phyloP scores from a whole-genome alignment of 1,139 yeast genomes.

The Nakaseomyces delphensis region DNA sequence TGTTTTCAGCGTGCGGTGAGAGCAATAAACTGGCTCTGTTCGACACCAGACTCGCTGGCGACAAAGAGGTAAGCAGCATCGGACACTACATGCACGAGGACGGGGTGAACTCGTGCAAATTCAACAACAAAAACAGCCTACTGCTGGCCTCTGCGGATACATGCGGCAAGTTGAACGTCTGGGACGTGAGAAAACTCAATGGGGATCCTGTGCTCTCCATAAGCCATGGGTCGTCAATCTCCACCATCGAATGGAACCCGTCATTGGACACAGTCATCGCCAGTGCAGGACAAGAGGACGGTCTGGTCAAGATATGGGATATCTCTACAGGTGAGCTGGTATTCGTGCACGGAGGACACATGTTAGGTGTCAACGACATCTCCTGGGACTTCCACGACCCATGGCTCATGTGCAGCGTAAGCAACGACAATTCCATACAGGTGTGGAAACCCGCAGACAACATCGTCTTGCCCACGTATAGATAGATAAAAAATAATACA shows the following conservation, averaged over 20 bases:
- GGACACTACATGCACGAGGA: conserved; percentile 32
- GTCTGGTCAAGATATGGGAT: conserved; percentile 65
- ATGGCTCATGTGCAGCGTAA: conserved; percentile 74
- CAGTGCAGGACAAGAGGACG: conserved; percentile 60
- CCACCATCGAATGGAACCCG: conserved; percentile 77
- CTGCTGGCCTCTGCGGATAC: conserved; percentile 65
- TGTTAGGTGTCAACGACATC: conserved; percentile 77
- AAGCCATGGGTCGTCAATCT: conserved; percentile 51
- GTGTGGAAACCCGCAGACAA: conserved; percentile 60
- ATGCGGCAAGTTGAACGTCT: conserved; percentile 47
- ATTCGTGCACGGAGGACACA: conserved; percentile 85
- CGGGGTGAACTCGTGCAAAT: conserved; percentile 58
- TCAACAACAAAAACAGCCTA: conserved; percentile 49
- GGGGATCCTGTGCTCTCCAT: conserved; percentile 28
- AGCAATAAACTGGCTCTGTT: conserved; percentile 40
- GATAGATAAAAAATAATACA: too few relatives aligned
- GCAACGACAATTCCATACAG: conserved; percentile 83
- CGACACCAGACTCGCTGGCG: conserved; percentile 39
- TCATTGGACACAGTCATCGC: conserved; percentile 51
- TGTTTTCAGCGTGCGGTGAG: conserved; percentile 54
- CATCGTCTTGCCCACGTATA: conserved; percentile 15
- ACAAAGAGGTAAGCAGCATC: conserved; percentile 15
- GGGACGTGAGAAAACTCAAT: conserved; percentile 56
- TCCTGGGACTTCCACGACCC: conserved; percentile 79
- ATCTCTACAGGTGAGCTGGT: conserved; percentile 39